These are phyloP conservation scores for Talaromyces trachyspermus DNA, from an alignment of 495 filamentous ascomycete species.

Conservation along the genomic window DNA sequence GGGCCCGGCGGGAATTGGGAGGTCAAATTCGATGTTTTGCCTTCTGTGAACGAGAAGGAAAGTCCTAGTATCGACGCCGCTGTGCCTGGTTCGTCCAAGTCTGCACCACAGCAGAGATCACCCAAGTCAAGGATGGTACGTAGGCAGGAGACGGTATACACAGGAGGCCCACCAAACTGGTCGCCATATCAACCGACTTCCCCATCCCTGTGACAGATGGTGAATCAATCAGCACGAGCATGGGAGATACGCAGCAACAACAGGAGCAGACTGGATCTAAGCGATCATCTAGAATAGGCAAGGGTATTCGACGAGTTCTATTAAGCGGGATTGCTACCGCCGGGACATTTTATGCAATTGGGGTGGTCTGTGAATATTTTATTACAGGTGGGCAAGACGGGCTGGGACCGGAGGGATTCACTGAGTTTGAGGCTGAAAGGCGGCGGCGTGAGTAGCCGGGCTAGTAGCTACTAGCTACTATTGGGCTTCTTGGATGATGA, in stretches of 20 bases:
- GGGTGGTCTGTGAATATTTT: constrained; percentile 62
- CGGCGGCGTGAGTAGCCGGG: constrained; percentile 12
- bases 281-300: constrained; percentile 13
- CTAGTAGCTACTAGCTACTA: too few species aligned
- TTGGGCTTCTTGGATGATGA: neutral
- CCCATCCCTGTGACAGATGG: too few species aligned
- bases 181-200: constrained; percentile 19
- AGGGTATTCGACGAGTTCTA: constrained; percentile 41
- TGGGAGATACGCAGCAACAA: constrained; percentile 11
- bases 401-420: constrained; percentile 45
- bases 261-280: constrained; percentile 15
- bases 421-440: constrained; percentile 35
- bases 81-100: constrained; percentile 50
- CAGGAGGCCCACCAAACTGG: constrained; percentile 28
- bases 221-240: neutral
- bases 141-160: constrained; percentile 52
- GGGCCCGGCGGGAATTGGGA: too few species aligned
- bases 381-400: constrained; percentile 51
- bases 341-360: constrained; percentile 58
- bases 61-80: constrained; percentile 31
- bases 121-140: constrained; percentile 33
- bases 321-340: constrained; percentile 53
- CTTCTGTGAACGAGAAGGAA: constrained; percentile 35
- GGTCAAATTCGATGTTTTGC: neutral
- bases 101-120: constrained; percentile 43